These are phyloP conservation scores for Kingdonia uniflora DNA, from an alignment of 164 flowering plant species.

Conservation along the genomic window DNA sequence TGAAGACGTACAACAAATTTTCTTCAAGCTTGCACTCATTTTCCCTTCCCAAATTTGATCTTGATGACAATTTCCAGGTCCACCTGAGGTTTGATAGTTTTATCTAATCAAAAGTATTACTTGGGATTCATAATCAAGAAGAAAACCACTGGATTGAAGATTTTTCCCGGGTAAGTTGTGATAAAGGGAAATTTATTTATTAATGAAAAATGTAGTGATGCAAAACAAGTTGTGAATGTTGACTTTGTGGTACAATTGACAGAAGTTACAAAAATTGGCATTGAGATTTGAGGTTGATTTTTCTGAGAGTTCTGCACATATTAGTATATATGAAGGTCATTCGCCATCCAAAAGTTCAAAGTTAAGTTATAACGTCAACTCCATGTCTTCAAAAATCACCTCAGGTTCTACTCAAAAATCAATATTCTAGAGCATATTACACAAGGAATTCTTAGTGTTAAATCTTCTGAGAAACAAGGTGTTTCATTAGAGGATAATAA, in stretches of 20 bases:
- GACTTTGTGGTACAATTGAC: slow-evolving; percentile 9
- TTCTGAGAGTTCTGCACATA: slow-evolving; percentile 10
- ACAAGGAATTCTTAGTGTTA: background rate
- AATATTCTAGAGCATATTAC: slow-evolving; percentile 6
- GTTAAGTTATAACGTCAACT: slow-evolving; percentile 10
- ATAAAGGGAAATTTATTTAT: slow-evolving; percentile 20
- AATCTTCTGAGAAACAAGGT: slow-evolving; percentile 5
- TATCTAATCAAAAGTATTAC: slow-evolving; percentile 81
- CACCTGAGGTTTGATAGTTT: slow-evolving; percentile 75
- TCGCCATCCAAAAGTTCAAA: slow-evolving; percentile 10
- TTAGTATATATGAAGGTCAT: slow-evolving; percentile 10
- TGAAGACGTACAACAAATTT: slow-evolving; percentile 59
- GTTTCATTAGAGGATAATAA: slow-evolving; percentile 5
- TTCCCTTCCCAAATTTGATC: no score
- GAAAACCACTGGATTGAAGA: no score
- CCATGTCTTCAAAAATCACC: slow-evolving; percentile 3
- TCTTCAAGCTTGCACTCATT: slow-evolving; percentile 54
- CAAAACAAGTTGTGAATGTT: slow-evolving; percentile 4
- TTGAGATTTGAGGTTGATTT: slow-evolving; percentile 6
- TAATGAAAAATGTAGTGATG: slow-evolving; percentile 6
- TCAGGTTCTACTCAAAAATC: slow-evolving; percentile 6
- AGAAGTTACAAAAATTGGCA: slow-evolving; percentile 17
- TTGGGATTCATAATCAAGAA: no score
- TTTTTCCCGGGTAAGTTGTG: slow-evolving; percentile 47
- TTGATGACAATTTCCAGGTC: slow-evolving; percentile 51